A percentile compares a stretch with the other conserved stretches of the same genome.
These are phyloP conservation scores for Pleurotus cornucopiae DNA, from an alignment of 768 basidiomycete genomes.

Conservation along the genomic window DNA sequence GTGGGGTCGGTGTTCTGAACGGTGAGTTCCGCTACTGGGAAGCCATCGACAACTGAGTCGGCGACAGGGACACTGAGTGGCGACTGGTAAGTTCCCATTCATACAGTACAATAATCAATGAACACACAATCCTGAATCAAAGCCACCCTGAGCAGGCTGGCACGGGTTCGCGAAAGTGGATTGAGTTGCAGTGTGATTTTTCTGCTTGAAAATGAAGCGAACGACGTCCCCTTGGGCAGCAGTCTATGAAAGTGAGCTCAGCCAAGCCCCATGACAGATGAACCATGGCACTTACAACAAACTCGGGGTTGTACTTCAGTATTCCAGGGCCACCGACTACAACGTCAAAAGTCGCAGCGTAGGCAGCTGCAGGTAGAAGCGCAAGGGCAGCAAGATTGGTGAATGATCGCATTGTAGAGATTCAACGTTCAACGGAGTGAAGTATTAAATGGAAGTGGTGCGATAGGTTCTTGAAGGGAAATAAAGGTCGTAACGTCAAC, in stretches of 20 bases:
- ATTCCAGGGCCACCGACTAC: conserved; percentile 43
- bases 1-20: conserved; percentile 41
- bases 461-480: not conserved
- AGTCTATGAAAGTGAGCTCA: conserved; percentile 24
- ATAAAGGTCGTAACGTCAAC: conserved; percentile 6
- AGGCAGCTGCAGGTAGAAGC: conserved; percentile 9
- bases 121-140: conserved; percentile 54
- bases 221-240: conserved; percentile 44
- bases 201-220: conserved; percentile 47
- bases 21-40: conserved; percentile 39
- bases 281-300: conserved; percentile 28
- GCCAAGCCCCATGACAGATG: not conserved
- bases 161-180: conserved; percentile 51
- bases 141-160: conserved; percentile 32
- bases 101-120: conserved; percentile 14
- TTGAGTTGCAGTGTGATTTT: conserved; percentile 59
- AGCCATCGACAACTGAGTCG: conserved; percentile 33
- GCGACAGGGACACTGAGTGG: conserved; percentile 40
- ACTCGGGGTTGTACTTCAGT: conserved; percentile 35
- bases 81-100: not conserved
- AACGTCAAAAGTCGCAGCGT: conserved; percentile 34
- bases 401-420: not conserved
- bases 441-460: not conserved
- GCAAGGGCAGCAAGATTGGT: conserved; percentile 24
- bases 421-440: not conserved